These are phyloP conservation scores for Carex kokanica DNA, from an alignment of 176 grass and related monocot genomes.

Conservation along the genomic window DNA sequence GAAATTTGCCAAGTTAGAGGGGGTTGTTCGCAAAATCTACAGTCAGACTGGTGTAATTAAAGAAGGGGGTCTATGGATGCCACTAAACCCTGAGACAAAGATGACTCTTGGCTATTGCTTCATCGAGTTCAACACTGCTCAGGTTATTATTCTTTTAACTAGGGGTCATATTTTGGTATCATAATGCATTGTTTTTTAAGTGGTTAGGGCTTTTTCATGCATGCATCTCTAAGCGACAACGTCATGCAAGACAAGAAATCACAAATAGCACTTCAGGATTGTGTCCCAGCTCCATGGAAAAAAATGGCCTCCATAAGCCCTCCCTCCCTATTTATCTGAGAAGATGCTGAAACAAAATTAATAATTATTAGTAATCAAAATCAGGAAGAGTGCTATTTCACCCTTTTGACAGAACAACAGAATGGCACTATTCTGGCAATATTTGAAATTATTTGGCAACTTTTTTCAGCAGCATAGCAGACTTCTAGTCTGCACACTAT, in stretches of 20 bases:
- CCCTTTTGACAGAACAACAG: too few relatives aligned
- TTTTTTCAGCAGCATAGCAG: neutral
- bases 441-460: neutral
- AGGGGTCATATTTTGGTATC: neutral
- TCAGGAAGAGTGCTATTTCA: too few relatives aligned
- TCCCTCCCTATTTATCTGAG: too few relatives aligned
- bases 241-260: neutral
- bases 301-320: neutral
- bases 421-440: too few relatives aligned
- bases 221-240: neutral
- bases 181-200: neutral
- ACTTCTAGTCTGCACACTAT: neutral
- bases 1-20: conserved; percentile 87
- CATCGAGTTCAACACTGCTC: conserved; percentile 68
- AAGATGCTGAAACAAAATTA: too few relatives aligned
- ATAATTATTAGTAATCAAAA: too few relatives aligned
- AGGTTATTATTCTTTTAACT: conserved; percentile 41
- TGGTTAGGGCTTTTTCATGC: neutral
- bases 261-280: neutral
- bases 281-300: neutral
- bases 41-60: conserved; percentile 69
- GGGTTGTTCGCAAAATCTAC: conserved; percentile 74
- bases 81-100: conserved; percentile 57
- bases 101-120: conserved; percentile 88
- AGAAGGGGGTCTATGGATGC: conserved; percentile 89